These are phyloP conservation scores for Aspergillus avenaceus DNA, from an alignment of 495 filamentous ascomycete species.

Conservation along the genomic window DNA sequence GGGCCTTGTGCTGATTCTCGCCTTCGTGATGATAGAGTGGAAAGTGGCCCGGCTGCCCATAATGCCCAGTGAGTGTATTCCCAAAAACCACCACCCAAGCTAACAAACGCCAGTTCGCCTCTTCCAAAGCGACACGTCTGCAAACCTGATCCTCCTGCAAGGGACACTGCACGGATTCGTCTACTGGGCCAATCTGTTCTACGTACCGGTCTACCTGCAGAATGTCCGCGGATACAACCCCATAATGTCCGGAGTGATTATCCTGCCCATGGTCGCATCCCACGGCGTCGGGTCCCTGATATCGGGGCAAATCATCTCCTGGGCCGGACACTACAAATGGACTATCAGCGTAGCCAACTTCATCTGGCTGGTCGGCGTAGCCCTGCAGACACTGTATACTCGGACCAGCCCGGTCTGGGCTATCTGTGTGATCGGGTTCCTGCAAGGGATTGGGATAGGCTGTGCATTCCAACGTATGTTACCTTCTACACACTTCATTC, in stretches of 20 bases:
- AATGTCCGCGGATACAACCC: constrained; percentile 30
- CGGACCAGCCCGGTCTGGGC: neutral
- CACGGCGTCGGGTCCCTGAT: constrained; percentile 1
- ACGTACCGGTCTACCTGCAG: constrained; percentile 46
- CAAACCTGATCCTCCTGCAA: constrained; percentile 3
- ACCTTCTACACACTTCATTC: too few species aligned
- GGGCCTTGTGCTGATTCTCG: constrained; percentile 24
- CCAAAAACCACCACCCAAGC: neutral
- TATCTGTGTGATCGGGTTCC: neutral
- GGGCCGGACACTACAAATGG: neutral
- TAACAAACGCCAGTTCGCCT: neutral
- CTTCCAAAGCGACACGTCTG: neutral
- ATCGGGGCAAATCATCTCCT: neutral
- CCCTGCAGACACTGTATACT: neutral
- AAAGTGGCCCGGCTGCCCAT: neutral
- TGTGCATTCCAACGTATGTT: neutral
- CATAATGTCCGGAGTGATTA: constrained; percentile 27
- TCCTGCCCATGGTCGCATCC: constrained; percentile 39
- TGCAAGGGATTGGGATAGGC: neutral
- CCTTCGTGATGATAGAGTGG: constrained; percentile 39
- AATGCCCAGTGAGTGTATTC: constrained; percentile 8
- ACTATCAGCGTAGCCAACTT: neutral
- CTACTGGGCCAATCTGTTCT: constrained; percentile 36
- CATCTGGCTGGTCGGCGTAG: neutral
- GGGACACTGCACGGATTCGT: neutral